Evolutionary conservation across 1,139 yeast genomes (phyloP).

Genomic region (Magnusiomyces starmeri): DNA sequence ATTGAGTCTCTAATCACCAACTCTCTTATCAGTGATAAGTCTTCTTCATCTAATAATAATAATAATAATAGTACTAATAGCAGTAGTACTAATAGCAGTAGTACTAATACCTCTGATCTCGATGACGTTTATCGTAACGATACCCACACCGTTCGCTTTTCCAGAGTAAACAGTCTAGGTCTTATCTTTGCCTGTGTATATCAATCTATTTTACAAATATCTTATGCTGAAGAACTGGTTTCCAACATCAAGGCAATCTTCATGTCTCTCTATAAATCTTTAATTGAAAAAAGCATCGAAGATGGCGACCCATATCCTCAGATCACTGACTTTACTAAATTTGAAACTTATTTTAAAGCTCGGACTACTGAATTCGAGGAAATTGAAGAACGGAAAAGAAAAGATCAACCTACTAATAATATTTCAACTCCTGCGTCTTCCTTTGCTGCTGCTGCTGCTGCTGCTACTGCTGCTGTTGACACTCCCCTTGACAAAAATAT

Average conservation of each 20-base stretch:
- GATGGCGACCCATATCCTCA: constrained; percentile 16
- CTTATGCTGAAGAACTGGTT: constrained; percentile 33
- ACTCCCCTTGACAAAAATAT: neutral
- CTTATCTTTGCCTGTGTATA: constrained; percentile 33
- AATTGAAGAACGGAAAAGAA: constrained; percentile 2
- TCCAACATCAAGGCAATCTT: constrained; percentile 33
- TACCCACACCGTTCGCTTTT: constrained; percentile 36
- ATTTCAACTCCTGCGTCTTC: neutral
- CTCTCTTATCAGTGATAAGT: constrained; percentile 31
- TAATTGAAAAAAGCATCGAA: constrained; percentile 19
- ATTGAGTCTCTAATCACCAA: constrained; percentile 44
- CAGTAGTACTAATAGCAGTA: constrained; percentile 14
- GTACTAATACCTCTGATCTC: constrained; percentile 7
- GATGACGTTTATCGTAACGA: constrained; percentile 23
- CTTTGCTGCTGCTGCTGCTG: constrained; percentile 4
- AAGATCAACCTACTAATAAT: neutral
- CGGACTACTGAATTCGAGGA: constrained; percentile 1
- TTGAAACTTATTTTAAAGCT: constrained; percentile 30
- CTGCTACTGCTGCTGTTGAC: neutral
- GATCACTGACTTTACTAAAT: constrained; percentile 26
- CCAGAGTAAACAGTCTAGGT: constrained; percentile 32
- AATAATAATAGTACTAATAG: too few relatives aligned
- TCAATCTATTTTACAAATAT: constrained; percentile 33
- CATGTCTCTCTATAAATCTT: constrained; percentile 27
- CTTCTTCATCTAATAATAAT: constrained; percentile 8